Evolutionary conservation across 2,329 filamentous ascomycete genomes (phyloP).

Genomic region (Lizonia empirigonia): DNA sequence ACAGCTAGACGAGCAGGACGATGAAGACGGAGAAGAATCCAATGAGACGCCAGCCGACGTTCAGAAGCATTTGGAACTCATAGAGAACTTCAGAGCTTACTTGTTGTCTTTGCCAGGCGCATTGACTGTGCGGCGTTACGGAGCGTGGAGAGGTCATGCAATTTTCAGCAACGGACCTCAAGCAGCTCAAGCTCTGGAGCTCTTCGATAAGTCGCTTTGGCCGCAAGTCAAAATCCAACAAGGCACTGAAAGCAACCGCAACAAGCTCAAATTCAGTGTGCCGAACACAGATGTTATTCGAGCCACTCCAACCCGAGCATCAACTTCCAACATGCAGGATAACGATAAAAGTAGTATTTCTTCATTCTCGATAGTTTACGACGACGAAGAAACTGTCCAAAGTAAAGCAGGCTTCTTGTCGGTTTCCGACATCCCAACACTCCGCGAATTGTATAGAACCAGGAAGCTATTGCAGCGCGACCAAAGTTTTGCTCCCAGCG

Average conservation of each 20-base stretch:
- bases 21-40: constrained; percentile 9
- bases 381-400: constrained; percentile 7
- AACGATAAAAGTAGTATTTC: constrained; percentile 17
- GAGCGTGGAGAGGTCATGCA: constrained; percentile 28
- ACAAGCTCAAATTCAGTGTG: constrained; percentile 27
- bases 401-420: constrained; percentile 16
- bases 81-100: constrained; percentile 26
- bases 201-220: constrained; percentile 24
- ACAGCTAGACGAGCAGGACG: not conserved
- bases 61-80: constrained; percentile 20
- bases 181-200: constrained; percentile 21
- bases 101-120: constrained; percentile 27
- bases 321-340: not conserved
- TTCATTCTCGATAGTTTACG: constrained; percentile 16
- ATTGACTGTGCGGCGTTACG: constrained; percentile 26
- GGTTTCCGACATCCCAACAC: constrained; percentile 31
- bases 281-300: constrained; percentile 1
- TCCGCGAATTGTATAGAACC: constrained; percentile 36
- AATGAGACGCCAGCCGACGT: constrained; percentile 12
- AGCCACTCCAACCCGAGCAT: constrained; percentile 5
- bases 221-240: constrained; percentile 25
- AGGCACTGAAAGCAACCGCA: constrained; percentile 16
- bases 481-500: constrained; percentile 38
- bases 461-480: constrained; percentile 32
- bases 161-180: constrained; percentile 23